phyloP scores from a whole-genome alignment of 306 rosid genomes.

The Quercus gilva region DNA sequence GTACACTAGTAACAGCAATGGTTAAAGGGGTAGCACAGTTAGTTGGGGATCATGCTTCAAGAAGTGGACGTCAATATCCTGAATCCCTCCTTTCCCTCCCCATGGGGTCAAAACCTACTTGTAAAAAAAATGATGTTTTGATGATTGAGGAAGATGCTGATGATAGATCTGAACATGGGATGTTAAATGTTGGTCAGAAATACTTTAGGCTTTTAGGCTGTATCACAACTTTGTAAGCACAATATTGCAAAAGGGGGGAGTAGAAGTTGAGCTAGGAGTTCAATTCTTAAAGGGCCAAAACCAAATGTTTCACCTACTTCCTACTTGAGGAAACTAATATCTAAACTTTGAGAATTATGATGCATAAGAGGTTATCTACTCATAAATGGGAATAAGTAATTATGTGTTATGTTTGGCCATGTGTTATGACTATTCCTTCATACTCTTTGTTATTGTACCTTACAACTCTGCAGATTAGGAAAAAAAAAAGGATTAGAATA shows the following conservation, averaged over 20 bases:
- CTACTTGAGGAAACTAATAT: background rate
- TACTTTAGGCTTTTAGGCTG: background rate
- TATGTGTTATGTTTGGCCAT: background rate
- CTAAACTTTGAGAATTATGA: background rate
- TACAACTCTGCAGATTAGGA: background rate
- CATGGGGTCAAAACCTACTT: too few species aligned
- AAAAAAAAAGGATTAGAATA: background rate
- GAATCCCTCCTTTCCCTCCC: too few species aligned
- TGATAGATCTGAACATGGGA: background rate
- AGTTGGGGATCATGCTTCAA: too few species aligned
- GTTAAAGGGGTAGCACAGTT: too few species aligned
- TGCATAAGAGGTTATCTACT: background rate
- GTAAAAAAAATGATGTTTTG: background rate
- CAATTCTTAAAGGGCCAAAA: background rate
- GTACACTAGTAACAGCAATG: too few species aligned
- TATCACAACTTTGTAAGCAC: background rate
- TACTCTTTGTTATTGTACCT: background rate
- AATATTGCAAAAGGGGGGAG: background rate
- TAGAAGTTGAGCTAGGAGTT: background rate
- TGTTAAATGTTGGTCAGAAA: background rate
- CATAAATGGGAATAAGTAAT: background rate
- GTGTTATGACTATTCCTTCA: background rate
- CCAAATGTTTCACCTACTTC: background rate
- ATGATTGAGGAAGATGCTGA: background rate
- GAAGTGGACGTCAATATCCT: too few species aligned